Conservation (phyloP, 1,139 yeast genomes). For the Arxiozyma bovina region DNA sequence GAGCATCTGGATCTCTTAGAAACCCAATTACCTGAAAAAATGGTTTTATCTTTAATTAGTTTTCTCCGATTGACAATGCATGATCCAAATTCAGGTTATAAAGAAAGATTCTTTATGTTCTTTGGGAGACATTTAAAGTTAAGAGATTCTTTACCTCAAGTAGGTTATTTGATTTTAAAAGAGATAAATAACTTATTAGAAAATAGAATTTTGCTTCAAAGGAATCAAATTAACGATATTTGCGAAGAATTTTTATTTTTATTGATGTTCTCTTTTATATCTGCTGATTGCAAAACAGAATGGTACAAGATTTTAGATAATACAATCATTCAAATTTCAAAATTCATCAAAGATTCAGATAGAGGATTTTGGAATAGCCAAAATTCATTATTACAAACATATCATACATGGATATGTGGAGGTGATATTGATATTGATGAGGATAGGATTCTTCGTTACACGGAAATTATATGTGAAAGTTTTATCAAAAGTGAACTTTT, state of each 20-base stretch:
- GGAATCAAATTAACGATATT: neutral
- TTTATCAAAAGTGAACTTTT: constrained; percentile 16
- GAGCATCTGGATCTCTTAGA: neutral
- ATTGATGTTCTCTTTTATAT: constrained; percentile 5
- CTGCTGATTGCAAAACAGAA: constrained; percentile 23
- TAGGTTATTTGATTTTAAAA: constrained; percentile 45
- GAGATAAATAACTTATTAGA: constrained; percentile 7
- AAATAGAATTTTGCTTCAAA: neutral
- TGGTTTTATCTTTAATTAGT: constrained; percentile 51
- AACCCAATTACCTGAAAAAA: constrained; percentile 2
- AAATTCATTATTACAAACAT: constrained; percentile 46
- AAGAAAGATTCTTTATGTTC: constrained; percentile 47
- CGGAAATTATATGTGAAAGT: constrained; percentile 13
- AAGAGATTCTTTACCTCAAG: constrained; percentile 31
- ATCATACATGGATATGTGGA: constrained; percentile 46
- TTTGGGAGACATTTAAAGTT: constrained; percentile 18
- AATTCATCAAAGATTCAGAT: constrained; percentile 42
- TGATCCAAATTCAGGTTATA: constrained; percentile 53
- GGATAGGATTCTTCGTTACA: constrained; percentile 34
- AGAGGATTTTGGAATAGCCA: constrained; percentile 51
- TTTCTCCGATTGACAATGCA: constrained; percentile 49
- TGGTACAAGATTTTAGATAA: constrained; percentile 31
- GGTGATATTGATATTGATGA: constrained; percentile 37
- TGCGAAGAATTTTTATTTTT: neutral
- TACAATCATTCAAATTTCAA: constrained; percentile 37